A percentile compares a stretch with the other conserved stretches of the same genome.
phyloP scores from a whole-genome alignment of 192 early-diverging fungal species.

The Coemansia asiatica region DNA sequence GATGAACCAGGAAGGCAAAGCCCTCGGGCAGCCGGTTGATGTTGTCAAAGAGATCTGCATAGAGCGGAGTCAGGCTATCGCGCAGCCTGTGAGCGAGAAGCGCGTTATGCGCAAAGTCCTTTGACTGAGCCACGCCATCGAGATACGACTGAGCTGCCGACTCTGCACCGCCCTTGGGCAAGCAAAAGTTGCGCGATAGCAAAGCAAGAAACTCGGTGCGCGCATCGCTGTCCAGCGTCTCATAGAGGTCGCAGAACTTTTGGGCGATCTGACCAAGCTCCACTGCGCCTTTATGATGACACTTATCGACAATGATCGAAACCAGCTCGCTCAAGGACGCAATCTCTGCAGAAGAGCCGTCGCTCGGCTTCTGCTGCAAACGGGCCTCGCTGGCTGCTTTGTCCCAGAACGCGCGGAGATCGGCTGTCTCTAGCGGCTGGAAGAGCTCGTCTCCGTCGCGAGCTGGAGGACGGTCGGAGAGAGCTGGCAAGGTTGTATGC shows the following conservation, averaged over 20 bases:
- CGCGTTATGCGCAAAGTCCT: constrained; percentile 24
- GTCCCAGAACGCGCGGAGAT: constrained; percentile 44
- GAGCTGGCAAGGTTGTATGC: background rate
- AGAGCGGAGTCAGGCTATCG: constrained; percentile 64
- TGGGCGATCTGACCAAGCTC: constrained; percentile 55
- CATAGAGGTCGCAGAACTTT: constrained; percentile 61
- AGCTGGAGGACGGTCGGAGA: constrained; percentile 12
- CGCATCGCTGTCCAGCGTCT: constrained; percentile 44
- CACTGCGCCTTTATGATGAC: constrained; percentile 55
- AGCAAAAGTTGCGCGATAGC: constrained; percentile 48
- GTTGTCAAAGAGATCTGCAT: constrained; percentile 74
- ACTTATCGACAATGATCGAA: constrained; percentile 49
- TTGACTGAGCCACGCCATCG: constrained; percentile 3
- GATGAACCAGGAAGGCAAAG: constrained; percentile 74
- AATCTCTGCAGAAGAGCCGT: background rate
- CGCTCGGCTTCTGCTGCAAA: background rate
- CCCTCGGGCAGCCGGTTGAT: constrained; percentile 77
- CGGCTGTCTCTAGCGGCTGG: constrained; percentile 46
- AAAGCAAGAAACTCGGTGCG: constrained; percentile 16
- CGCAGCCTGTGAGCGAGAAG: constrained; percentile 61
- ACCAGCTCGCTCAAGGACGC: constrained; percentile 24
- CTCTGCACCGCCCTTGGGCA: constrained; percentile 51
- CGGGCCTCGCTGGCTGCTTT: constrained; percentile 10
- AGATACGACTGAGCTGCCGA: constrained; percentile 28
- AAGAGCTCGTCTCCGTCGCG: constrained; percentile 51